Evolutionary conservation across 257 asterid genomes (phyloP).

Genomic region (Gynochthodes officinalis): DNA sequence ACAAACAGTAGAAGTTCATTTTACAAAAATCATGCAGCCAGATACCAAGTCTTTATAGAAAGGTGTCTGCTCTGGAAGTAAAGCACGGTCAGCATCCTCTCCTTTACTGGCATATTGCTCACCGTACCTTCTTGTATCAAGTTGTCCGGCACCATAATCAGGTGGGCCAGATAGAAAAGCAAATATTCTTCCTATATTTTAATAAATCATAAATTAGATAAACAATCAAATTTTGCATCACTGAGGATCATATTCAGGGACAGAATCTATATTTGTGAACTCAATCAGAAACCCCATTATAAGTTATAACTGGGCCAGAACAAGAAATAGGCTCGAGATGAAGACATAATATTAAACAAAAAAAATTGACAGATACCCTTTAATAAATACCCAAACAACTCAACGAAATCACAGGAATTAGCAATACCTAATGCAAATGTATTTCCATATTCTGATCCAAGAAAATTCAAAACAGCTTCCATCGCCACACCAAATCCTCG

Average conservation of each 20-base stretch:
- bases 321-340: not conserved
- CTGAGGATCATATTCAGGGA: slow-evolving; percentile 19
- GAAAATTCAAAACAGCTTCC: slow-evolving; percentile 86
- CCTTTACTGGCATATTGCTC: slow-evolving; percentile 99
- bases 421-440: slow-evolving; percentile 82
- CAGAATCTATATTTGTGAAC: slow-evolving; percentile 12
- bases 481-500: slow-evolving; percentile 95
- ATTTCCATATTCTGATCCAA: slow-evolving; percentile 96
- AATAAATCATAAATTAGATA: slow-evolving; percentile 25
- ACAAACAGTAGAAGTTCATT: slow-evolving; percentile 18
- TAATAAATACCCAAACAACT: not conserved
- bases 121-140: slow-evolving; percentile 92
- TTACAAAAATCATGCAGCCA: slow-evolving; percentile 16
- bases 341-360: not conserved
- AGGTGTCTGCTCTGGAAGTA: slow-evolving; percentile 97
- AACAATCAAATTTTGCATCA: slow-evolving; percentile 8
- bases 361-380: not conserved
- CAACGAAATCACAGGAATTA: not conserved
- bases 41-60: slow-evolving; percentile 94
- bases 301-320: not conserved
- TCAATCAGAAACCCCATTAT: slow-evolving; percentile 6
- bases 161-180: slow-evolving; percentile 97
- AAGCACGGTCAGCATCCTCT: slow-evolving; percentile 98
- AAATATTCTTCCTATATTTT: slow-evolving; percentile 87
- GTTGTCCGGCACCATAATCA: slow-evolving; percentile 96